Base-by-base conservation (phyloP, 2,329 filamentous ascomycete species). In the Cytospora piceicola region DNA sequence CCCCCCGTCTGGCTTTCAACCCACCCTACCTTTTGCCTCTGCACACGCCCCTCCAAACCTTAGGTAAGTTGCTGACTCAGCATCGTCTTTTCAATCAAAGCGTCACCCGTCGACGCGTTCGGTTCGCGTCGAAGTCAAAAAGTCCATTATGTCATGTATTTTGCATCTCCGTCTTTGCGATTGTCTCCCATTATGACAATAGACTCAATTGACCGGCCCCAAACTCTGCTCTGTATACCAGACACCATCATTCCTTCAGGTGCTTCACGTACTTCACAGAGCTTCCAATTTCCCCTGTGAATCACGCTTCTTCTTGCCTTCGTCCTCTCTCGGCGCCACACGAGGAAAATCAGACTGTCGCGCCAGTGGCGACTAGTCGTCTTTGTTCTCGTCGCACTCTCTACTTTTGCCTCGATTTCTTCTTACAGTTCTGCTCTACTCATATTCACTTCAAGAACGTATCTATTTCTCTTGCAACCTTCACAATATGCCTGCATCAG, bases 401-500 rank as follows among this genome's bases (percentile, higher is more conserved):
- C 9, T 49, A 22, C 46, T 24, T 14, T 22, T 49, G n/a, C 46
- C 46, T 24, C n/a, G n/a, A 24, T 14, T 36, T 36, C 12, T 36
- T 36, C 3, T 11, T 22, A 46, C 20, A 6, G 4, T 24, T 49
- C 46, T n/a, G 2, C 8, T 49, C 22, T 49, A 11, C 46, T 49
- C 39, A 12, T 4, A 14, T 24, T 20, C n/a, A 22, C n/a, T 22
- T 22, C 42, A 22, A n/a, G 8, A 46, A 7, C 17, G 42, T 22
- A 2, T 17, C 24, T 29, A 15, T n/a, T 22, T n/a, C 11, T 4
- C 17, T 42, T n/a, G 9, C 5, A 53, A 17, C 1, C 1, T 20
- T 42, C n/a, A 36, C 27, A 39, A 68, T 68, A 68, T 68, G 66
- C 51, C 65, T 64, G 57, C 30, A 15, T 55, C 64, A 20, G 54